Percentiles rank a stretch among this genome's conserved stretches.
phyloP scores from a whole-genome alignment of 78 protist species.

The Diacronema lutheri region DNA sequence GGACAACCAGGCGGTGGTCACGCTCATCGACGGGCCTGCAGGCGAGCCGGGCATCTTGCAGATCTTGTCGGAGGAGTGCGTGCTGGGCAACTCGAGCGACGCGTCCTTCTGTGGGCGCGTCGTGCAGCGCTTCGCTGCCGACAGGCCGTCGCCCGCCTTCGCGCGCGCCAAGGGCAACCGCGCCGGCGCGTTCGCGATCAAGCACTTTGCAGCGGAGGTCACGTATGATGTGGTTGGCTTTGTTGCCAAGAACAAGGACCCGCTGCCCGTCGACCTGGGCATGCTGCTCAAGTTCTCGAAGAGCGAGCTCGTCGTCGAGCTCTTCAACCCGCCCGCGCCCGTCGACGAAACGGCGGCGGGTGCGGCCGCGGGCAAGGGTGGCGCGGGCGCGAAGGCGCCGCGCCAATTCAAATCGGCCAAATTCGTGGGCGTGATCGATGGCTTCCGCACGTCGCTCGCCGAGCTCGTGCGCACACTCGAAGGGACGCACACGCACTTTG shows the following conservation, averaged over 20 bases:
- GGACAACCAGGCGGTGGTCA: conserved; percentile 30
- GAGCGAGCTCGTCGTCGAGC: not conserved
- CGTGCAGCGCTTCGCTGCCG: no score
- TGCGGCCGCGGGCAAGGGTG: no score
- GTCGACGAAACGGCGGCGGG: no score
- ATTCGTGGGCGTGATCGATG: conserved; percentile 42
- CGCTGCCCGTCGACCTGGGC: not conserved
- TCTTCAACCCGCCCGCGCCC: not conserved
- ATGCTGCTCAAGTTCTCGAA: not conserved
- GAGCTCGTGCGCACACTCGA: not conserved
- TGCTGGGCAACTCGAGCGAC: no score
- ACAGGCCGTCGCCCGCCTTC: no score
- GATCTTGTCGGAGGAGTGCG: not conserved
- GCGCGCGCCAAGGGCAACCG: no score
- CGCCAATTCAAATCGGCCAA: not conserved
- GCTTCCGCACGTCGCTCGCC: conserved; percentile 5
- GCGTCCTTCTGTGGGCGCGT: no score
- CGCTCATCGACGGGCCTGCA: not conserved
- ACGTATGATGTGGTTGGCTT: not conserved
- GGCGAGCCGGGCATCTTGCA: not conserved
- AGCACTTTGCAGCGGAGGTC: not conserved
- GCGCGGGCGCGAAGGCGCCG: not conserved
- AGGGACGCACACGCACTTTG: conserved; percentile 3
- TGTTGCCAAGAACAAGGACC: not conserved
- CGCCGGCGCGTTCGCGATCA: not conserved